Evolutionary conservation across 331 rosid genomes (phyloP).

Genomic region (Acacia concinna): DNA sequence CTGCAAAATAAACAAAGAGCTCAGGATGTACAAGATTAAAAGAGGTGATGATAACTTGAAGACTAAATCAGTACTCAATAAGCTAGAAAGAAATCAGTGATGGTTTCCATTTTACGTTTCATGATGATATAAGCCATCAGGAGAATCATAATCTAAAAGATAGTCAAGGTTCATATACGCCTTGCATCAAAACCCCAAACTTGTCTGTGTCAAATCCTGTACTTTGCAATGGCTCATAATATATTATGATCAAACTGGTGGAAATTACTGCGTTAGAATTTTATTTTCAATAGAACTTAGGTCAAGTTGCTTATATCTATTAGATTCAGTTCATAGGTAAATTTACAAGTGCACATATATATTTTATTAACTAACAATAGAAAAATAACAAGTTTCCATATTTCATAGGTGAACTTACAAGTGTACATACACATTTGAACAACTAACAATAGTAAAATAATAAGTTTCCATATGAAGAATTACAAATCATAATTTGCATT

Average conservation of each 20-base stretch:
- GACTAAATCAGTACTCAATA: conserved; percentile 1
- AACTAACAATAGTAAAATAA: not conserved
- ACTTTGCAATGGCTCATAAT: not conserved
- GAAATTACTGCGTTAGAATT: not conserved
- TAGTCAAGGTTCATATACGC: not conserved
- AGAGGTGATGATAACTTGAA: conserved; percentile 21
- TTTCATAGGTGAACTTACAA: not conserved
- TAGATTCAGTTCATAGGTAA: no score
- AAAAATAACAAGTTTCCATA: no score
- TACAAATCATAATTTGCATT: no score
- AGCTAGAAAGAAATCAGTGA: not conserved
- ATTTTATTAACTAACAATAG: no score
- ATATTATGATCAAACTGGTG: conserved; percentile 1
- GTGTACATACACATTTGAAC: not conserved
- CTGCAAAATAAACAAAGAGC: conserved; percentile 43
- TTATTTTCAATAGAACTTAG: no score
- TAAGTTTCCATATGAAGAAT: no score
- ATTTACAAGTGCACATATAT: no score
- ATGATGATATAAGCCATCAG: not conserved
- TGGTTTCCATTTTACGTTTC: conserved; percentile 6
- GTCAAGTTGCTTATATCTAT: no score
- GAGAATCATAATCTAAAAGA: not conserved
- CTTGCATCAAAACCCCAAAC: not conserved
- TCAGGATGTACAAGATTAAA: conserved; percentile 18
- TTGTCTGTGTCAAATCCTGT: not conserved